Conservation (phyloP, 306 rosid species). For the Datisca glomerata region DNA sequence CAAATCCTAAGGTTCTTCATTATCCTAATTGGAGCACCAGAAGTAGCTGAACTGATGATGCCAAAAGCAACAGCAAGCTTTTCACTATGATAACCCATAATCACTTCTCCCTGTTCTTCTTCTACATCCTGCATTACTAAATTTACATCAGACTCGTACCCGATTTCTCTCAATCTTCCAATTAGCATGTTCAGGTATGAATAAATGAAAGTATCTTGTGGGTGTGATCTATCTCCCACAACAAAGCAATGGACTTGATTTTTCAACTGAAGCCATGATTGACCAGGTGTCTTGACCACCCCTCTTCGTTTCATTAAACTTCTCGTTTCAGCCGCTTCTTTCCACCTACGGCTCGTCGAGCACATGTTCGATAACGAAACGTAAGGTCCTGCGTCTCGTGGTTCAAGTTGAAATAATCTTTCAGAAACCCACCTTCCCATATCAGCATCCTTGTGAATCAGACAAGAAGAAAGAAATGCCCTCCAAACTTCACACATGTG, state of each 20-base stretch:
- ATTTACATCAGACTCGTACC: conserved; percentile 40
- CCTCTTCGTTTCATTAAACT: conserved; percentile 58
- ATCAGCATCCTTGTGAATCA: conserved; percentile 47
- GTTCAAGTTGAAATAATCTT: conserved; percentile 43
- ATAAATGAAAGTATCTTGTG: conserved; percentile 33
- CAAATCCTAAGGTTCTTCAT: conserved; percentile 69
- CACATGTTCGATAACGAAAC: conserved; percentile 59
- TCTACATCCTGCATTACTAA: conserved; percentile 63
- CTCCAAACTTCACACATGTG: conserved; percentile 59
- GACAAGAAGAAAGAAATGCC: conserved; percentile 62
- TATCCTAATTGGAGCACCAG: conserved; percentile 42
- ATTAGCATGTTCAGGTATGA: conserved; percentile 38
- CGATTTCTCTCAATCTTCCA: conserved; percentile 63
- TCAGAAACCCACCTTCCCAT: conserved; percentile 68
- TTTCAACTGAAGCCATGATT: conserved; percentile 72
- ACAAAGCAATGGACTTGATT: conserved; percentile 50
- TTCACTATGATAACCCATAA: conserved; percentile 65
- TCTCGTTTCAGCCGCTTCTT: conserved; percentile 60
- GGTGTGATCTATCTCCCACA: conserved; percentile 52
- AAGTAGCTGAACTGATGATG: conserved; percentile 31
- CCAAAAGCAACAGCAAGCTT: conserved; percentile 55
- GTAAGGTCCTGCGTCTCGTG: conserved; percentile 55
- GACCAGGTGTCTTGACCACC: conserved; percentile 62
- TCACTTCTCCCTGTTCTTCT: conserved; percentile 64
- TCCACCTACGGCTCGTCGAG: conserved; percentile 47